Percentiles rank a stretch among this genome's conserved stretches.
phyloP scores from a whole-genome alignment of 73 alveolate genomes.

The Diophrys sp. region DNA sequence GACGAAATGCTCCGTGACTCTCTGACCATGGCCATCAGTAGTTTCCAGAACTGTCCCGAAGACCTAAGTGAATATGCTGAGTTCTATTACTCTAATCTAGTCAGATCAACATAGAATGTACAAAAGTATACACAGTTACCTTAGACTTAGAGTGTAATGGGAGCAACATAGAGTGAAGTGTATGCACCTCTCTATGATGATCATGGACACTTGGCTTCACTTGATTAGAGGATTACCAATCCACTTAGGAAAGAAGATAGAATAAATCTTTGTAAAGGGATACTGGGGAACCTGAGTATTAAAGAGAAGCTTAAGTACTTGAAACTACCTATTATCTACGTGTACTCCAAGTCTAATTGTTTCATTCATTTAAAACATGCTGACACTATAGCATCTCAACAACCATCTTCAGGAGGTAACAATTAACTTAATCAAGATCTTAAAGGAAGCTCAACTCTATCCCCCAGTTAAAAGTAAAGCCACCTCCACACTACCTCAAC shows the following conservation, averaged over 20 bases:
- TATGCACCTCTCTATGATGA: not conserved
- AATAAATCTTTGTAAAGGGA: constrained; percentile 22
- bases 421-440: too few species aligned
- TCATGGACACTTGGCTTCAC: not conserved
- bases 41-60: constrained; percentile 17
- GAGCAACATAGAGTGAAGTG: not conserved
- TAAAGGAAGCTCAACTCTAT: too few species aligned
- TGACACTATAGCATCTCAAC: constrained; percentile 31
- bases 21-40: constrained; percentile 9
- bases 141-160: not conserved
- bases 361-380: constrained; percentile 21
- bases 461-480: too few species aligned
- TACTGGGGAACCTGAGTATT: constrained; percentile 16
- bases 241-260: constrained; percentile 10
- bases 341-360: constrained; percentile 31
- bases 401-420: too few species aligned
- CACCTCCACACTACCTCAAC: too few species aligned
- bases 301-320: constrained; percentile 25
- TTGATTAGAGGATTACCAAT: not conserved
- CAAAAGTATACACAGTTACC: not conserved
- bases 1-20: constrained; percentile 34
- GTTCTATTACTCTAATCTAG: constrained; percentile 11
- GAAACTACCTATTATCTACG: constrained; percentile 35
- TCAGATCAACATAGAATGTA: constrained; percentile 4
- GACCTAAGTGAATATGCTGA: constrained; percentile 12